These are phyloP conservation scores for Nemania diffusa DNA, from an alignment of 2,329 filamentous ascomycete genomes.

Conservation along the genomic window DNA sequence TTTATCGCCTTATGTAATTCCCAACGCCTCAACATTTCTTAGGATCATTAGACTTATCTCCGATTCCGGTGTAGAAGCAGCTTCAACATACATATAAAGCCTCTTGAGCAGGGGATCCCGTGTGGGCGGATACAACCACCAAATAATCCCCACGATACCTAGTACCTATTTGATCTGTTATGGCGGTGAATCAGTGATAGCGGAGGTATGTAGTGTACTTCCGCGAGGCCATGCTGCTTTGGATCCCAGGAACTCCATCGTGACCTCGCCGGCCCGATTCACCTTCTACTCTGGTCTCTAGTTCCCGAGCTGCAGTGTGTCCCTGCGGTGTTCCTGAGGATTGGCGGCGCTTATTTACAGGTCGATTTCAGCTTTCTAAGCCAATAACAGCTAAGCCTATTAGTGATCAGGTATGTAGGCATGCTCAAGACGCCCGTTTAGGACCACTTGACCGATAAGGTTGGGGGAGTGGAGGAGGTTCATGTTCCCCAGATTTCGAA, in stretches of 20 bases:
- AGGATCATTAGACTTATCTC: background rate
- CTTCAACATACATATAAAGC: constrained; percentile 3
- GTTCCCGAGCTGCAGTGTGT: constrained; percentile 13
- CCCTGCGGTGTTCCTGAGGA: background rate
- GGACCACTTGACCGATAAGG: background rate
- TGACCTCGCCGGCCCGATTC: constrained; percentile 22
- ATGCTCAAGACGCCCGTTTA: background rate
- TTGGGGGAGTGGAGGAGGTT: background rate
- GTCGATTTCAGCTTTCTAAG: background rate
- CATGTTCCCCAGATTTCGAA: background rate
- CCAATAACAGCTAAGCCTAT: background rate
- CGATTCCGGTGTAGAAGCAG: constrained; percentile 5
- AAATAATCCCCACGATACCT: constrained; percentile 1
- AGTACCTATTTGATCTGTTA: background rate
- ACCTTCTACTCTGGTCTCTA: constrained; percentile 34
- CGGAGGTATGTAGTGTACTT: background rate
- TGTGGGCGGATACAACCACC: background rate
- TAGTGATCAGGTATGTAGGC: background rate
- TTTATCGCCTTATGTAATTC: too few species aligned
- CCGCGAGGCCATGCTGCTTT: constrained; percentile 10
- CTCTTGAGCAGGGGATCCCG: background rate
- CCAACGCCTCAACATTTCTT: background rate
- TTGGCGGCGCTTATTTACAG: constrained; percentile 8
- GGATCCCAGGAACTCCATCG: constrained; percentile 16
- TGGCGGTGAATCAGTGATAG: constrained; percentile 20